Evolutionary conservation across 202 grass and related monocot species (phyloP), one percentile per base, ranked within the genome.

Genomic region (Setaria italica): DNA sequence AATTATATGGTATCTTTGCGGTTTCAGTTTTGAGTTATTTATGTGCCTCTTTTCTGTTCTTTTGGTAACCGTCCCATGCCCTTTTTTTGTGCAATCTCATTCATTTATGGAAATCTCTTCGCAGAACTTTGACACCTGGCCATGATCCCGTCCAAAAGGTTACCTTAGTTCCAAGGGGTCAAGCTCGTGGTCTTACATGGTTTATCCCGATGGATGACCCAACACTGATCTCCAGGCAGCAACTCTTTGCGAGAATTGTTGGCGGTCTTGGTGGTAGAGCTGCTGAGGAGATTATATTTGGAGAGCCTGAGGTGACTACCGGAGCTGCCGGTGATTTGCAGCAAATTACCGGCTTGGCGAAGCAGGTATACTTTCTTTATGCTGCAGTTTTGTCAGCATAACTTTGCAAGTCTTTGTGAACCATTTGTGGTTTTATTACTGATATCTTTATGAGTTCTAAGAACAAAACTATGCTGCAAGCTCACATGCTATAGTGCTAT

Each of bases 71-170:
- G 6, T 79, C 50, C 30, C 57, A 5, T 0, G 2, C 11, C 68
- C 5, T 35, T 35, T 41, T 41, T 41, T 41, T 41, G 39, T 41
- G 39, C 39, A 0, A 90, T 25, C 45, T 73, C 66, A 79, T 63
- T 87, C 43, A 35, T 80, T 66, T 77, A 12, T 32, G 64, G 17
- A 59, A 70, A 72, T 62, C 55, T 67, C 42, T 81, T 76, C 88
- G 72, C 86, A 99, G 97, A 91, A 99, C 97, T 72, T 86, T 99
- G 73, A 99, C 93, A 16, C 91, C 97, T 47, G 97, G 97, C 5
- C 97, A 99, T 49, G 97, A 99, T 67, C 89, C 97, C 0, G 97
- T 99, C 73, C 97, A 99, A 83, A 99, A 99, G 91, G 97, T 99
- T 73, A 99, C 97, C 41, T 62, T 99, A 15, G 78, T 99, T 81